Conservation (phyloP, 1,139 yeast species). For the Kurtzmaniella quercitrusa region DNA sequence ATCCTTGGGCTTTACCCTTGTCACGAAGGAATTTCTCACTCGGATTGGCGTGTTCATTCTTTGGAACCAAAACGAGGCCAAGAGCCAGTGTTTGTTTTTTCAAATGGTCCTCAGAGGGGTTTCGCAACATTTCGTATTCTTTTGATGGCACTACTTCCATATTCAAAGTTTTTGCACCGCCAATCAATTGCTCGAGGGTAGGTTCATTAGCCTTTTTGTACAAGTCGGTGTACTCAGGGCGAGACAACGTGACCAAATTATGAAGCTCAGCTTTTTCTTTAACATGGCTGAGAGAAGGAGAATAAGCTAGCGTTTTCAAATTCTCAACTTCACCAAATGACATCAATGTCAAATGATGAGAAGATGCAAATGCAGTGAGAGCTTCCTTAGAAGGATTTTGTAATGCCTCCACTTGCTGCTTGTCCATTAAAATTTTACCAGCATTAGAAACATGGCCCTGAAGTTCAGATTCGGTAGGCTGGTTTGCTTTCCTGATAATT, state of each 20-base stretch:
- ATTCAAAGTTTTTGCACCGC: conserved; percentile 12
- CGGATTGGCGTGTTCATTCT: conserved; percentile 1
- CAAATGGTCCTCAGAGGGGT: conserved; percentile 6
- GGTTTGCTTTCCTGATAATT: conserved; percentile 15
- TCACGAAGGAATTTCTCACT: not conserved
- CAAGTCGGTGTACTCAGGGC: conserved; percentile 32
- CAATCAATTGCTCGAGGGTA: conserved; percentile 10
- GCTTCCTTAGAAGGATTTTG: conserved; percentile 5
- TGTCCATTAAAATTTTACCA: conserved; percentile 8
- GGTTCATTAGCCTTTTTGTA: conserved; percentile 33
- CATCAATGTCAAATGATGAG: conserved; percentile 12
- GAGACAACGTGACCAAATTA: conserved; percentile 31
- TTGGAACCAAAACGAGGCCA: not conserved
- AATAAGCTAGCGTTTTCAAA: conserved; percentile 22
- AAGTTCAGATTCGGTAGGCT: conserved; percentile 18
- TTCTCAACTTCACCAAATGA: conserved; percentile 16
- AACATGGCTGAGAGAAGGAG: conserved; percentile 31
- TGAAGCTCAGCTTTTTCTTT: conserved; percentile 33
- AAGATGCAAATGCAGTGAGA: conserved; percentile 9
- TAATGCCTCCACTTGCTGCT: conserved; percentile 11
- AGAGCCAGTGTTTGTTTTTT: not conserved
- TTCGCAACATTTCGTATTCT: conserved; percentile 16
- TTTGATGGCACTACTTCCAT: conserved; percentile 5
- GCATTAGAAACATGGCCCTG: not conserved
- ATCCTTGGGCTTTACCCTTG: not conserved